Conservation (phyloP, 139 green algal species). For the Picochlorum sp. region DNA sequence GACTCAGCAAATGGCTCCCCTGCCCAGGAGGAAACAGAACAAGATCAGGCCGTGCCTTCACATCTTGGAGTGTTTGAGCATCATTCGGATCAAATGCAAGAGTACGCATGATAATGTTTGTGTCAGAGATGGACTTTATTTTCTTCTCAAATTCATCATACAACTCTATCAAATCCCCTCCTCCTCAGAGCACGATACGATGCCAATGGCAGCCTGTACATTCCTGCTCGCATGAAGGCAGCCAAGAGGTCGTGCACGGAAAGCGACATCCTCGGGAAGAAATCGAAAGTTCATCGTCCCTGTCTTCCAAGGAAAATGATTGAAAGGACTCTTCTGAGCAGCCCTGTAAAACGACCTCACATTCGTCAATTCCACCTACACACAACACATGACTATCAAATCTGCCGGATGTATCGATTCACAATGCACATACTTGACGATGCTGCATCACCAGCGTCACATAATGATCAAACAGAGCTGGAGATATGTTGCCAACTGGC, state of each 20-base stretch:
- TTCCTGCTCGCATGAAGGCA: constrained; percentile 50
- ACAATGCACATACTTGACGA: constrained; percentile 31
- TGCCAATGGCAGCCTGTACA: constrained; percentile 64
- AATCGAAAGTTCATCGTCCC: constrained; percentile 70
- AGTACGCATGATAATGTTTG: constrained; percentile 53
- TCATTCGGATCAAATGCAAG: constrained; percentile 74
- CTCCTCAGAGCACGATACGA: constrained; percentile 57
- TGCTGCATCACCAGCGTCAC: constrained; percentile 45
- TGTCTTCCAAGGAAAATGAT: constrained; percentile 58
- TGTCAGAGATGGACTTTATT: constrained; percentile 50
- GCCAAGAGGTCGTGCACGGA: background rate
- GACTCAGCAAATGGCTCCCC: constrained; percentile 37
- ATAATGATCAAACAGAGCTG: constrained; percentile 51
- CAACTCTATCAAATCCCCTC: constrained; percentile 28
- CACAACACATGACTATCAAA: background rate
- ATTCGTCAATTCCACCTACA: constrained; percentile 48
- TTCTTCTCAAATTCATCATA: constrained; percentile 47
- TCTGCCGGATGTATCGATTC: no score
- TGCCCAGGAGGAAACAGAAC: constrained; percentile 71
- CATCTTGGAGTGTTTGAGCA: constrained; percentile 36
- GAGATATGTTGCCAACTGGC: constrained; percentile 51
- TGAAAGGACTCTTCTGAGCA: constrained; percentile 57
- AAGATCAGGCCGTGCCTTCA: constrained; percentile 36
- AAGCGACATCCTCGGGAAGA: constrained; percentile 33
- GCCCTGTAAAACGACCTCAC: constrained; percentile 48